phyloP scores from a whole-genome alignment of 768 basidiomycete genomes.

The Panaeolus papilionaceus region DNA sequence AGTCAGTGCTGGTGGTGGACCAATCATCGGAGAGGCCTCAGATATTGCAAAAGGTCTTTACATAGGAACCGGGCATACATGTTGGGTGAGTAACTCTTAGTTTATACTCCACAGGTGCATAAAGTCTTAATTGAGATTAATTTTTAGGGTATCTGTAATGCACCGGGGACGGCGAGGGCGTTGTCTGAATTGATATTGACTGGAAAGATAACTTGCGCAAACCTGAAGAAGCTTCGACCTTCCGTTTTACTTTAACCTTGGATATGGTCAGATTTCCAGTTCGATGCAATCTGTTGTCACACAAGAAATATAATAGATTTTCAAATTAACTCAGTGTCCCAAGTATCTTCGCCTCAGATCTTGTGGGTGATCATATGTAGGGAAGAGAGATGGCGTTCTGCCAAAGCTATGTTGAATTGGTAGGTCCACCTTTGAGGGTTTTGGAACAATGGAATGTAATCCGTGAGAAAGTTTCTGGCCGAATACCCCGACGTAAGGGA shows the following conservation, averaged over 20 bases:
- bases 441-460: too few species aligned
- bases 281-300: neutral
- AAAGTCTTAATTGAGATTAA: slow-evolving; percentile 16
- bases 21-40: slow-evolving; percentile 71
- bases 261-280: neutral
- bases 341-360: too few species aligned
- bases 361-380: too few species aligned
- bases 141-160: slow-evolving; percentile 76
- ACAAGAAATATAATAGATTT: too few species aligned
- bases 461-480: too few species aligned
- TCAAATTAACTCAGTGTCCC: too few species aligned
- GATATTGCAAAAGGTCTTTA: slow-evolving; percentile 66
- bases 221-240: slow-evolving; percentile 49
- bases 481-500: too few species aligned
- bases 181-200: slow-evolving; percentile 76
- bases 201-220: slow-evolving; percentile 63
- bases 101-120: neutral
- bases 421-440: too few species aligned
- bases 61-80: slow-evolving; percentile 81
- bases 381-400: too few species aligned
- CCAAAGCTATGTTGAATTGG: too few species aligned
- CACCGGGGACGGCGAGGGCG: slow-evolving; percentile 81
- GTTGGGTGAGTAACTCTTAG: slow-evolving; percentile 60
- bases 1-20: slow-evolving; percentile 62
- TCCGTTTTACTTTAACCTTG: neutral